Base-by-base conservation (phyloP, 208 protist genomes). In the Leishmania tarentolae region DNA sequence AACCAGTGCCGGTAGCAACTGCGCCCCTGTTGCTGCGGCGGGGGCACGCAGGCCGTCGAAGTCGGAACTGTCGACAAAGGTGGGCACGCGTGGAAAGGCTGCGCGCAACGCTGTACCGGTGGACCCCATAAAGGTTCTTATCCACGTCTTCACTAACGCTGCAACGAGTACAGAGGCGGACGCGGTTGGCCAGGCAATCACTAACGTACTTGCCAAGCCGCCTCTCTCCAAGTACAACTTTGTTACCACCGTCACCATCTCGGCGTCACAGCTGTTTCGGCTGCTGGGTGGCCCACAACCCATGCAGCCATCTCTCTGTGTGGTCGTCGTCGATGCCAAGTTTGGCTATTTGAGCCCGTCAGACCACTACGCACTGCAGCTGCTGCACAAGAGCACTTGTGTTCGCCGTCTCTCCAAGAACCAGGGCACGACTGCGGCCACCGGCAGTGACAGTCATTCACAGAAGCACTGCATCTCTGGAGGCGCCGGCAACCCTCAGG, bases 141-240 rank as follows among this genome's bases (percentile, higher is more conserved):
- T 93, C 21, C 90, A 93, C 72, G 78, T 88, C n/a, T 85, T 93
- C 53, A 72, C 87, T 19, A 78, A 63, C 19, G 80, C 85, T 7
- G 71, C 87, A 35, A 50, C 56, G 0, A 68, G 78, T 35, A 65
- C 74, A 63, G 73, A 74, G 35, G 86, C 82, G 6, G 61, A 66
- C 2, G 80, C 87, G 11, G 66, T 91, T n/a, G 90, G 88, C 28
- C 71, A 88, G 63, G 70, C 83, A 44, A 77, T 93, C 50, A 86
- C 81, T 13, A 50, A 79, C 15, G 83, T 93, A 21, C 78, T 93
- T 46, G 82, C 86, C 15, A 73, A 81, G 65, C 71, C 90, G 5
- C 84, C 88, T 11, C 85, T 93, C 52, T 87, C 82, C 11, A 82
- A 75, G 37, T 76, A 89, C 87, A 85, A 83, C 71, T 81, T 93